Evolutionary conservation across 495 filamentous ascomycete genomes (phyloP).

Genomic region (Hypoxylon subgilvum): DNA sequence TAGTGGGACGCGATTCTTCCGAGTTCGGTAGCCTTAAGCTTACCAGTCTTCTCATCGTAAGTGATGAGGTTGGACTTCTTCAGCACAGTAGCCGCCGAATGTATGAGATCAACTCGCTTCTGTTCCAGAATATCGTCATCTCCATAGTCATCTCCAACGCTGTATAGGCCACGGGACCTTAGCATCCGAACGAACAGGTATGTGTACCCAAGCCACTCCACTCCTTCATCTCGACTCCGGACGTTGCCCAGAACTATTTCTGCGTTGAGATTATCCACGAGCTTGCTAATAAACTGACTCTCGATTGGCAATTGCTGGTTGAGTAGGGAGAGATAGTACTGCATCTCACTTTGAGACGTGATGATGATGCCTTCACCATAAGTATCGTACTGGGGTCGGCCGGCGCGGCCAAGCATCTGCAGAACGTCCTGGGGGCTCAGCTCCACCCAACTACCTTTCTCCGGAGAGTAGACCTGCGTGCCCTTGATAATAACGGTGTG

Average conservation of each 20-base stretch:
- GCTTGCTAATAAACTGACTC: conserved; percentile 88
- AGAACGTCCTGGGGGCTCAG: conserved; percentile 96
- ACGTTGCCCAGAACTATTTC: conserved; percentile 96
- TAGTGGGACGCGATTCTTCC: conserved; percentile 96
- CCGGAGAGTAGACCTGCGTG: conserved; percentile 96
- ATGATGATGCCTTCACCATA: conserved; percentile 99
- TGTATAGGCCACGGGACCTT: conserved; percentile 92
- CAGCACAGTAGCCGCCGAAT: conserved; percentile 87
- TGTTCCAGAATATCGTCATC: conserved; percentile 91
- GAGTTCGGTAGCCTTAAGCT: conserved; percentile 88
- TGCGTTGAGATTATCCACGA: conserved; percentile 96
- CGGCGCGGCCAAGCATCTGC: conserved; percentile 97
- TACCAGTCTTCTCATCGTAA: conserved; percentile 93
- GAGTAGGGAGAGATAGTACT: conserved; percentile 93
- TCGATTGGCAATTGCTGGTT: conserved; percentile 98
- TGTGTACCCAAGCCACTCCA: conserved; percentile 98
- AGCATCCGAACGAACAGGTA: conserved; percentile 99
- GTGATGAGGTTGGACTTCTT: conserved; percentile 88
- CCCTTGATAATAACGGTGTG: conserved; percentile 98
- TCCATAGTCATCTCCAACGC: conserved; percentile 93
- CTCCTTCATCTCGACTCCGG: conserved; percentile 89
- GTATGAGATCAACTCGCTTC: conserved; percentile 93
- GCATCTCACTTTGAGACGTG: conserved; percentile 90
- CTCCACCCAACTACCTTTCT: conserved; percentile 99
- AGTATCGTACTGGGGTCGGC: conserved; percentile 94